Base-by-base conservation (phyloP, 2,329 filamentous ascomycete genomes). In the Thielaviopsis cerberus region DNA sequence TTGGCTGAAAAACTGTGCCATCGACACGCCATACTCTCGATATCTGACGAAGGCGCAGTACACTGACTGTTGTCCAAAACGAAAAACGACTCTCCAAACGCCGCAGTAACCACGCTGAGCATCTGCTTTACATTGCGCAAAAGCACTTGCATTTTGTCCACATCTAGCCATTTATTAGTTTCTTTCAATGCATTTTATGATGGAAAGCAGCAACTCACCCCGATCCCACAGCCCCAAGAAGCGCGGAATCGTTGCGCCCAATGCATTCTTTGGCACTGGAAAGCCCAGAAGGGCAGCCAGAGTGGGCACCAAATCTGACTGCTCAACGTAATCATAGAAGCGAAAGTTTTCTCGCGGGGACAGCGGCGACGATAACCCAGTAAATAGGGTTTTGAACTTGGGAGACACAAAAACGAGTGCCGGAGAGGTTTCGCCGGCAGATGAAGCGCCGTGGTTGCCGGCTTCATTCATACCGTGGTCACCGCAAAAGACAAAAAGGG, bases 381-480 rank as follows among this genome's bases (percentile, higher is more conserved):
- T 74, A 5, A 51, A 34, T 6, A 89, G 71, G 0, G 71, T 67
- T 65, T 78, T 80, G 51, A 95, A 75, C 66, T 88, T 92, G 0
- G 91, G 89, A 1, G 89, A 92, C 62, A 94, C 80, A 68, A 98
- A 97, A 22, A 96, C 79, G 10, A 98, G 73, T 17, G 92, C 92
- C 0, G 92, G 85, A 0, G 91, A 96, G 1, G 92, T 97, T 72
- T 98, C 92, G 51, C 92, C 91, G 1, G 88, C 80, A 0, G 90
- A 90, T 10, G 91, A 96, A 45, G 91, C 92, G 27, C 92, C 92
- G 67, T 98, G 92, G 64, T 97, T 97, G 1, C 92, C 92, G 22
- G 88, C 92, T 64, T 97, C 91, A 64, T 97, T 98, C 92, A 98
- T 98, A n/a, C 92, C 92, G 67, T 98, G 92, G 65, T 98, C 94